A percentile compares a stretch with the other conserved stretches of the same genome.
phyloP scores from a whole-genome alignment of 768 basidiomycete genomes.

The Xerocomellus dryophilus region DNA sequence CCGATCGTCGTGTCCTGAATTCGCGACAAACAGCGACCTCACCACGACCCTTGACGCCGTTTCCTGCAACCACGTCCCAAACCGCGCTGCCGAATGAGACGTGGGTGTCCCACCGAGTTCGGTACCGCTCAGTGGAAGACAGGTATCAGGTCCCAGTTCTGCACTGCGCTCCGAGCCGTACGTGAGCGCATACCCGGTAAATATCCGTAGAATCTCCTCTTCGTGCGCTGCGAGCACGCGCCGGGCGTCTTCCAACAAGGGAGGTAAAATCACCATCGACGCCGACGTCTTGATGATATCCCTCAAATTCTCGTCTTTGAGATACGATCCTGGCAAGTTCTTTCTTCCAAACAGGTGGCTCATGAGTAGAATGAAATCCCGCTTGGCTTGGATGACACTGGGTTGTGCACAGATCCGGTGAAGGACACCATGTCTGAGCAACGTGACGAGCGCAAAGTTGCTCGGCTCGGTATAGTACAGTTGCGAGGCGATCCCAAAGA shows the following conservation, averaged over 20 bases:
- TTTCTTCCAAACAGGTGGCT: constrained; percentile 67
- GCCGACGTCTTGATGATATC: constrained; percentile 44
- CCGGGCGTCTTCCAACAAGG: constrained; percentile 41
- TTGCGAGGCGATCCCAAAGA: constrained; percentile 52
- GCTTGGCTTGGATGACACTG: constrained; percentile 41
- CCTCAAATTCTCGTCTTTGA: constrained; percentile 35
- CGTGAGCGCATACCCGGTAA: constrained; percentile 51
- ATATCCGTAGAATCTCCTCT: constrained; percentile 49
- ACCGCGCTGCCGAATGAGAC: constrained; percentile 16
- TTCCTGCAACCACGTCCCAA: constrained; percentile 37
- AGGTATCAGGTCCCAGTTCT: constrained; percentile 41
- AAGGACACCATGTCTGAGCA: constrained; percentile 56
- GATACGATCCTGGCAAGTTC: constrained; percentile 45
- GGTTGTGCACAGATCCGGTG: constrained; percentile 52
- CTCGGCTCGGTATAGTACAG: constrained; percentile 66
- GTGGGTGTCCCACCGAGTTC: constrained; percentile 19
- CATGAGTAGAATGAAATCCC: constrained; percentile 52
- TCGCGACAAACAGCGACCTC: constrained; percentile 64
- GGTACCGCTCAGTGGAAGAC: constrained; percentile 47
- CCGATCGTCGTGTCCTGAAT: constrained; percentile 59
- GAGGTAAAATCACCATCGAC: constrained; percentile 55
- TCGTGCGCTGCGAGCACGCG: constrained; percentile 46
- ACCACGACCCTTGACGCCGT: constrained; percentile 39
- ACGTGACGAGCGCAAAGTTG: constrained; percentile 61
- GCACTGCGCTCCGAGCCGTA: constrained; percentile 41